Percentiles rank a stretch among this genome's conserved stretches.
Conservation (phyloP, 2,329 filamentous ascomycete genomes). For the Trichoderma sp. region DNA sequence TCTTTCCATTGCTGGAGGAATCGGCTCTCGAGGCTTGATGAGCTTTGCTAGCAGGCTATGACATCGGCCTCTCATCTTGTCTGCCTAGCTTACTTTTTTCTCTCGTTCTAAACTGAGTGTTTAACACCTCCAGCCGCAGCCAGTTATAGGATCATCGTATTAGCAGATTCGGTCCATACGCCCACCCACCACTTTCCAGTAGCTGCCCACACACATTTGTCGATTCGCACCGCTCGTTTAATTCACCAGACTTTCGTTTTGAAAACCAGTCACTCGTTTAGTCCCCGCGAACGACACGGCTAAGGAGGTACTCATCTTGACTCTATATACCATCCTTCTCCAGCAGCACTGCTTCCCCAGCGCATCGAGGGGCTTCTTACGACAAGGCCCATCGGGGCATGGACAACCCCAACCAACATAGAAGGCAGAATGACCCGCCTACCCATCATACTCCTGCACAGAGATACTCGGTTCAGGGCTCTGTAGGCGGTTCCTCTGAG, state of each 20-base stretch:
- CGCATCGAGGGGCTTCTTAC: constrained; percentile 9
- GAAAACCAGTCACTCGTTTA: not conserved
- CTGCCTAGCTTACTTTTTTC: not conserved
- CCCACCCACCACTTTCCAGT: constrained; percentile 3
- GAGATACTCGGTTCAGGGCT: constrained; percentile 50
- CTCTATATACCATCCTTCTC: not conserved
- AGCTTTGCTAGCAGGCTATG: not conserved
- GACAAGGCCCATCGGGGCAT: constrained; percentile 19
- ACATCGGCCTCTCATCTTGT: not conserved
- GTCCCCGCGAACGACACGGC: not conserved
- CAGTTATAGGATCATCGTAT: not conserved
- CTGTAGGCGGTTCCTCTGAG: constrained; percentile 39
- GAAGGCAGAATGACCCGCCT: constrained; percentile 35
- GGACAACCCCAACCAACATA: constrained; percentile 19
- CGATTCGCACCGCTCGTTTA: constrained; percentile 7
- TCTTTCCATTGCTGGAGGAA: not conserved
- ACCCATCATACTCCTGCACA: constrained; percentile 58
- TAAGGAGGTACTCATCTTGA: not conserved
- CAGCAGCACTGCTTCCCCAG: constrained; percentile 1
- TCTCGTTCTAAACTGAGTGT: not conserved
- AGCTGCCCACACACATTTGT: not conserved
- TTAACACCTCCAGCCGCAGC: not conserved
- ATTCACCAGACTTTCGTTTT: not conserved
- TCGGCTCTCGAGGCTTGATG: not conserved
- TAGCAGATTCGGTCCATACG: not conserved